Evolutionary conservation across 805 yeast species (phyloP), one percentile per base, ranked within the genome.

Genomic region (Komagataella ulmi): DNA sequence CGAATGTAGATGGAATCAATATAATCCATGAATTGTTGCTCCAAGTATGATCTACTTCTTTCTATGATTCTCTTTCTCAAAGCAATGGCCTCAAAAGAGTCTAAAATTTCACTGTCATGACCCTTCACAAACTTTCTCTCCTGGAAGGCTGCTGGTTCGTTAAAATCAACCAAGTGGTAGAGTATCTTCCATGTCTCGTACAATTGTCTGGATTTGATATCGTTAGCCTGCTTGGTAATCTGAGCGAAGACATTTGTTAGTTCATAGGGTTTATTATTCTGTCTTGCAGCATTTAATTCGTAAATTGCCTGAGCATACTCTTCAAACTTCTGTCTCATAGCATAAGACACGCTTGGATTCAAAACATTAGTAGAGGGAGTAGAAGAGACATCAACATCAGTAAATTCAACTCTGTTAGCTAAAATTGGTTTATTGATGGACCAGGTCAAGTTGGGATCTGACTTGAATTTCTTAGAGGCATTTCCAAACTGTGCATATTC

Each of bases 151-250:
- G 68, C 61, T 62, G 69, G 59, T 60, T 65, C 58, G 59, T 69
- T 46, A 61, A 59, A 54, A 55, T 61, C 57, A 43, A 76, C 67
- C 49, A 81, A 71, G 44, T 70, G 71, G 21, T 72, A 72, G 53
- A 89, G 63, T 47, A 88, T 80, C 52, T 76, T 72, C 88, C 93
- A 88, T 17, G 83, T 73, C 57, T 87, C 95, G 49, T 77, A 71
- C 50, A 88, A 65, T 64, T 86, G 95, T 59, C 77, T 82, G 3
- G 88, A 78, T 55, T 79, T 80, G 43, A 79, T 67, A 18, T 44
- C 46, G 59, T 83, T 89, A 3, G 77, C 67, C 45, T 71, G 66
- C 54, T 77, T 76, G 53, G 83, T 76, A 46, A 83, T 70, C 45
- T 77, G 81, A 7, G 80, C 76, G 56, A 88, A 77, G 48, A 76